Evolutionary conservation across 1,284 basidiomycete species (phyloP), one percentile per base, ranked within the genome.

Genomic region (Ustilago loliicola): DNA sequence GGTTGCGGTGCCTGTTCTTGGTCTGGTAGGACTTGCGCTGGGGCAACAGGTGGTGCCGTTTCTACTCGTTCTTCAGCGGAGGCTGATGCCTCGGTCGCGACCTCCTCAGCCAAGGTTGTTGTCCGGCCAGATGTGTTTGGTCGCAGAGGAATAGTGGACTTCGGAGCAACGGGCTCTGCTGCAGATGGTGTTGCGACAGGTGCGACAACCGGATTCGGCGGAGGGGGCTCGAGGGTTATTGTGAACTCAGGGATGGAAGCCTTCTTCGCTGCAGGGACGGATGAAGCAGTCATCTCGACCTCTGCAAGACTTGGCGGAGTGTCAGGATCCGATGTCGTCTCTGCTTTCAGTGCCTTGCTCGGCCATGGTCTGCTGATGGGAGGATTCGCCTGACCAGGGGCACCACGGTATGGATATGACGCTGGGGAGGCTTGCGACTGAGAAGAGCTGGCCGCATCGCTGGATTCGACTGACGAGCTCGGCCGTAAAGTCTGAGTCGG

Each of bases 321-420:
- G 13, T n/a, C 34, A 25, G 13, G 29, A 5, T 15, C n/a, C 36
- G 42, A 40, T 48, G 23, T 25, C 11, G 38, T 21, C 25, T 32
- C 59, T 19, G 47, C 29, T 29, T 54, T 58, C 17, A 55, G 2
- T 34, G 11, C 55, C 47, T 66, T 65, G 53, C 64, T 69, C 9
- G 65, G 67, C 72, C 61, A 76, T 19, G 65, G 66, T 23, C 64
- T 57, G 51, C 51, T 63, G 23, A 48, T 27, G 2, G 59, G 34
- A 21, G 60, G 21, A 38, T 13, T n/a, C 21, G 47, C 59, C 17
- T 48, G 32, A 30, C 13, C 21, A 5, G 13, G 19, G 15, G 40
- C n/a, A 32, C 1, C 9, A 27, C 19, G 19, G 17, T 10, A 5
- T 4, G 13, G 30, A 1, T 53, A 40, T 13, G 29, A 23, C 15